Base-by-base conservation (phyloP, 495 filamentous ascomycete species). In the Halenospora varia region DNA sequence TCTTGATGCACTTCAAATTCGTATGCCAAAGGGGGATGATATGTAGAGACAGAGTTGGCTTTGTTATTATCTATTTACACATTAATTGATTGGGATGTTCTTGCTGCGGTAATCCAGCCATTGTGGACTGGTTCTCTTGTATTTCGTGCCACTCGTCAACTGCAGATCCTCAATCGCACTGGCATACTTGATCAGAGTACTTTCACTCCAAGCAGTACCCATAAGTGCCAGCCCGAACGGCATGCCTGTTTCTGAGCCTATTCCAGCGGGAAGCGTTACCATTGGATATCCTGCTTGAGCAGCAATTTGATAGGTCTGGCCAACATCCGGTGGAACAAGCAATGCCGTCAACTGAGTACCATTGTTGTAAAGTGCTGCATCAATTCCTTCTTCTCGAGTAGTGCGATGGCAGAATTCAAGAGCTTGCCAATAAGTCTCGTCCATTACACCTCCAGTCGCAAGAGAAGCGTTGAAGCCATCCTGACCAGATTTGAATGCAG, bases 401-500 rank as follows among this genome's bases (percentile, higher is more conserved):
- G 73, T 78, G 10, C 68, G 69, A 25, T 77, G 85, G 65, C 76
- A 83, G 68, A 83, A 89, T 10, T 62, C 69, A 11, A 89, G 70
- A 0, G 87, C 86, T 68, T 83, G 74, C 60, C 66, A 82, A 71
- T 90, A 89, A 0, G 81, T 85, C 48, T 80, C 77, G 62, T 89
- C 77, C 77, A 80, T 82, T 49, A 81, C 66, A 10, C 85, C 86
- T 53, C 79, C 75, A 19, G 76, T 80, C 53, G 73, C 80, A 9
- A 86, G 70, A 15, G 79, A 82, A 1, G 82, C 85, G 17, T 83
- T 70, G 65, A 90, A 84, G 24, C 79, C 76, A 57, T 89, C 88
- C 70, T 90, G 87, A 29, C 88, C 88, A 19, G 82, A 84, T 53
- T 75, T 75, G 65, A 87, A 89, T 23, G 87, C 87, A 1, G 86